These are phyloP conservation scores for Trichosporon sp. DNA, from an alignment of 1,284 basidiomycete genomes.

Conservation along the genomic window DNA sequence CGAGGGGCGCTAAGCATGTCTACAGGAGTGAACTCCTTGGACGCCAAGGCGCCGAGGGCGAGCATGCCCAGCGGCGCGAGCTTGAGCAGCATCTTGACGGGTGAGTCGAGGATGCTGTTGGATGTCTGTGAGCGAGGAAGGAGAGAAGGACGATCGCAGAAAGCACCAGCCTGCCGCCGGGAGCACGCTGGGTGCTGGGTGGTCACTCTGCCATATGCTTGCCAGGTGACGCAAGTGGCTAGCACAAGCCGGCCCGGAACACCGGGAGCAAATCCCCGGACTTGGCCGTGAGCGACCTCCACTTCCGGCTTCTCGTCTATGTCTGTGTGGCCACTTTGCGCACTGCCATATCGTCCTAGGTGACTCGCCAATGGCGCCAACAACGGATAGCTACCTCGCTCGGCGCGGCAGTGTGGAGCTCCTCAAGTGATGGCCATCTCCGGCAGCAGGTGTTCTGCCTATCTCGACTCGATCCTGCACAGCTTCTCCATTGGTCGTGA, in stretches of 20 bases:
- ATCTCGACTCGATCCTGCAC: neutral
- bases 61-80: slow-evolving; percentile 6
- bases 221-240: neutral
- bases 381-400: no score
- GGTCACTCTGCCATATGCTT: neutral
- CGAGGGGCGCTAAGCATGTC: slow-evolving; percentile 67
- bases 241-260: no score
- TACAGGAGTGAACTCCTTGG: slow-evolving; percentile 58
- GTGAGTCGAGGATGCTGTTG: neutral
- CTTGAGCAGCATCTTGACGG: neutral
- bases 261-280: neutral
- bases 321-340: no score
- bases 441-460: no score
- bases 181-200: neutral
- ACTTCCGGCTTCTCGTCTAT: no score
- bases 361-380: no score
- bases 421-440: no score
- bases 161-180: no score
- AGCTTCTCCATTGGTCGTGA: neutral
- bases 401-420: no score
- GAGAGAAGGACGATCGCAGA: neutral
- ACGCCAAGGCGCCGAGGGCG: neutral
- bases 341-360: no score
- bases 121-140: neutral
- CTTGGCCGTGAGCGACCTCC: neutral